Conservation (phyloP, 129 eudicot species). For the Glebionis coronaria region DNA sequence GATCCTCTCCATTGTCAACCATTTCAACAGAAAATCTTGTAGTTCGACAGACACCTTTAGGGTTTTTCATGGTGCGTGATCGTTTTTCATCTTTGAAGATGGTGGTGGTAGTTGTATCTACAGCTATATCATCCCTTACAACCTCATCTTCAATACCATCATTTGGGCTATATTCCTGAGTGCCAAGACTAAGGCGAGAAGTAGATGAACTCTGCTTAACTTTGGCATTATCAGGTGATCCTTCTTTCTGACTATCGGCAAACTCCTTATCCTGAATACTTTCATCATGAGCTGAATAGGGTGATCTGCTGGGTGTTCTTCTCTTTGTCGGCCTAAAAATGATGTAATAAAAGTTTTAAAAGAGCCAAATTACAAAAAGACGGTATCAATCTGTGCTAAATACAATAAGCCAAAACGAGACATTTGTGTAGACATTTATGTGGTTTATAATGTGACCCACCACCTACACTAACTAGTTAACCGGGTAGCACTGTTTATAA, state of each 20-base stretch:
- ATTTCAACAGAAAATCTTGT: constrained; percentile 44
- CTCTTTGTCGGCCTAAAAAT: neutral
- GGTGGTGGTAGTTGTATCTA: constrained; percentile 33
- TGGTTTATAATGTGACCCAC: no score
- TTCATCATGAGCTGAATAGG: neutral
- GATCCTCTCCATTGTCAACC: constrained; percentile 56
- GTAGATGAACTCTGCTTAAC: constrained; percentile 33
- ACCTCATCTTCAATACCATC: constrained; percentile 36
- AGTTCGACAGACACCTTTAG: constrained; percentile 32
- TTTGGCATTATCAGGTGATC: neutral
- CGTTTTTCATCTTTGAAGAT: constrained; percentile 32
- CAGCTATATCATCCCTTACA: constrained; percentile 28
- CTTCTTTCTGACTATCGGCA: neutral
- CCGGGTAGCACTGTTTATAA: no score
- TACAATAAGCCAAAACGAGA: no score
- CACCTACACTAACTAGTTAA: no score
- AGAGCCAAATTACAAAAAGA: neutral
- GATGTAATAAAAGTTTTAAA: neutral
- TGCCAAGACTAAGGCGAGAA: constrained; percentile 39
- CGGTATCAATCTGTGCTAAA: no score
- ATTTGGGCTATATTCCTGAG: constrained; percentile 36
- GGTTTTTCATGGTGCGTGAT: constrained; percentile 41
- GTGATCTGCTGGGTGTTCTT: neutral
- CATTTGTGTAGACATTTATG: no score
- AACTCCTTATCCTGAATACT: neutral